Evolutionary conservation across 345 rosid species (phyloP).

Genomic region (Physaria fendleri): DNA sequence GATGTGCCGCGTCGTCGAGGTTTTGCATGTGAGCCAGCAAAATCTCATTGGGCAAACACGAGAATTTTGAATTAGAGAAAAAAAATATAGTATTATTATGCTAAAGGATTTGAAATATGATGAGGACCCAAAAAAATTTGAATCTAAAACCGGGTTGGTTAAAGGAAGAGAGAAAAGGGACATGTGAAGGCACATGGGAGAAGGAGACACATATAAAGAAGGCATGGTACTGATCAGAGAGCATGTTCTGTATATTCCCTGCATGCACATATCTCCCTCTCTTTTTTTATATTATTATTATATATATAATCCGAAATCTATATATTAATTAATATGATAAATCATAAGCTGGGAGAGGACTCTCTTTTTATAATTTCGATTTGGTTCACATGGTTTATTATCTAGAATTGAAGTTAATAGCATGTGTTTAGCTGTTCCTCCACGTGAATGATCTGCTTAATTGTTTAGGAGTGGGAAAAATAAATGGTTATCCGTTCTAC

Average conservation of each 20-base stretch:
- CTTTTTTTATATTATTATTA: too few relatives aligned
- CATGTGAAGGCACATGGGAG: slow-evolving; percentile 32
- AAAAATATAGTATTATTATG: neutral
- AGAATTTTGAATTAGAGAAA: neutral
- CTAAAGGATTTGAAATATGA: neutral
- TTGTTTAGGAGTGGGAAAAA: too few relatives aligned
- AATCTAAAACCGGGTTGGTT: slow-evolving; percentile 13
- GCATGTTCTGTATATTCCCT: slow-evolving; percentile 33
- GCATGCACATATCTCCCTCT: slow-evolving; percentile 24
- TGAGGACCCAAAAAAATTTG: slow-evolving; percentile 6
- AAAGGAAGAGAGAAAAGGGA: neutral
- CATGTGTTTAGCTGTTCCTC: slow-evolving; percentile 31
- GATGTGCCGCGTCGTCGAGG: too few relatives aligned
- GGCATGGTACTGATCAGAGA: slow-evolving; percentile 25
- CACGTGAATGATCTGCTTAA: slow-evolving; percentile 19
- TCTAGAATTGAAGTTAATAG: slow-evolving; percentile 14
- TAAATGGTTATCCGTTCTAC: too few relatives aligned
- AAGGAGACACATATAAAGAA: slow-evolving; percentile 20
- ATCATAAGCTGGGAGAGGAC: neutral
- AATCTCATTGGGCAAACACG: neutral
- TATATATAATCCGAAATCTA: too few relatives aligned
- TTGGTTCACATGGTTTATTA: slow-evolving; percentile 23
- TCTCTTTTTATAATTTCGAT: slow-evolving; percentile 16
- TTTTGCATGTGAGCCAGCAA: slow-evolving; percentile 25
- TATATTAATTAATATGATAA: too few relatives aligned